Conservation (phyloP, 441 rosid genomes). For the Syzygium malaccense region DNA sequence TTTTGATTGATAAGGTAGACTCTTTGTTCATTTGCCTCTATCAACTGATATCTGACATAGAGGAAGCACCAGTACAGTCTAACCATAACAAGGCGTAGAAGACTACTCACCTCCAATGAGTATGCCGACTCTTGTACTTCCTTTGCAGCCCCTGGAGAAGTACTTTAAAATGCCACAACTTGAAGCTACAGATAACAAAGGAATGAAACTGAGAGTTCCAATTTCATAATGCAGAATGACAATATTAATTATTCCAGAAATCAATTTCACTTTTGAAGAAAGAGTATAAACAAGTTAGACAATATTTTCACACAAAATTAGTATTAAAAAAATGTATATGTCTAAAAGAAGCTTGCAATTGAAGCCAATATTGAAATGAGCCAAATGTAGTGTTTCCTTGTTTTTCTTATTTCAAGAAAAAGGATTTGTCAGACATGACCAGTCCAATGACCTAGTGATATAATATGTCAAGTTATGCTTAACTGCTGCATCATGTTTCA, state of each 20-base stretch:
- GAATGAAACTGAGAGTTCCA: neutral
- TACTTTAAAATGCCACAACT: neutral
- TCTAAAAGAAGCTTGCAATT: neutral
- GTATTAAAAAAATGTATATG: neutral
- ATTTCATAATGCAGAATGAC: neutral
- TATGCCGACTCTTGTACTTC: neutral
- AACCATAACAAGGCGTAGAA: neutral
- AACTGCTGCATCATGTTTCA: neutral
- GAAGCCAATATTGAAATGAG: neutral
- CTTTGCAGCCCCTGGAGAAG: neutral
- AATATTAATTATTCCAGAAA: neutral
- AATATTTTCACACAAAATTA: neutral
- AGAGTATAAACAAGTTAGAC: neutral
- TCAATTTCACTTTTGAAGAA: neutral
- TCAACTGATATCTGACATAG: neutral
- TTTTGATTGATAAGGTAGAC: neutral
- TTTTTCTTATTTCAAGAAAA: neutral
- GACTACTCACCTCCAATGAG: conserved; percentile 4
- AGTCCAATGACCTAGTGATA: neutral
- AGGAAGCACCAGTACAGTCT: neutral
- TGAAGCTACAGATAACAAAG: neutral
- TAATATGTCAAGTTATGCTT: neutral
- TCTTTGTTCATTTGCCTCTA: neutral
- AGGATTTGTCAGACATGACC: neutral
- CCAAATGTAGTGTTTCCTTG: neutral